Evolutionary conservation across 495 filamentous ascomycete genomes (phyloP).

Genomic region (Jackrogersella minutella): DNA sequence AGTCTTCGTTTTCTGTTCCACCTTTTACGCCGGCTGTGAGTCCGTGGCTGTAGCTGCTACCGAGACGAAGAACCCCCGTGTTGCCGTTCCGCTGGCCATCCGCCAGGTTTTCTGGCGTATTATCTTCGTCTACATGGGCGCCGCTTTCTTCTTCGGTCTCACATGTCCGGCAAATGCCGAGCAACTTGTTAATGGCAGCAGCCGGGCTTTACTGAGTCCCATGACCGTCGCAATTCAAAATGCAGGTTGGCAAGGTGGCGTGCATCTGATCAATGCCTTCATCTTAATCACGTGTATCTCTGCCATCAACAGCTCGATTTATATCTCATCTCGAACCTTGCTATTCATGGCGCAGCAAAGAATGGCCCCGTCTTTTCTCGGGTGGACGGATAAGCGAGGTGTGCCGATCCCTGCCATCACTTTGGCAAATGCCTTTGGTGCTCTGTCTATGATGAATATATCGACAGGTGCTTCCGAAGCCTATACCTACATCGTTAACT

Average conservation of each 20-base stretch:
- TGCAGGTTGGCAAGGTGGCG: constrained; percentile 61
- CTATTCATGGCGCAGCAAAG: constrained; percentile 70
- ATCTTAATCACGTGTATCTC: constrained; percentile 74
- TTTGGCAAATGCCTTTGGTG: constrained; percentile 69
- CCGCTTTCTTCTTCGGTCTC: constrained; percentile 75
- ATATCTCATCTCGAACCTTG: constrained; percentile 71
- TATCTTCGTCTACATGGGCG: constrained; percentile 76
- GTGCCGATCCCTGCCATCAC: constrained; percentile 71
- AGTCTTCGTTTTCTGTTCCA: constrained; percentile 70
- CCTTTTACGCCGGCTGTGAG: constrained; percentile 79
- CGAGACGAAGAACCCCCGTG: constrained; percentile 75
- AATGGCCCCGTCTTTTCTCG: constrained; percentile 72
- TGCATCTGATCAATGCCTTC: constrained; percentile 75
- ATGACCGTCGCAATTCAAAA: constrained; percentile 69
- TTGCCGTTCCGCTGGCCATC: constrained; percentile 74
- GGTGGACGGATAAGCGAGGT: constrained; percentile 67
- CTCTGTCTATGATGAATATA: constrained; percentile 72
- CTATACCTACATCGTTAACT: constrained; percentile 59
- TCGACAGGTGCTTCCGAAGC: constrained; percentile 65
- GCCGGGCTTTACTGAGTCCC: constrained; percentile 60
- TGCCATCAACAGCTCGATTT: constrained; percentile 74
- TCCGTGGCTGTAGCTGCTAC: constrained; percentile 77
- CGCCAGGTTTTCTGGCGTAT: constrained; percentile 80
- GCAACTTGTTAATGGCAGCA: constrained; percentile 57
- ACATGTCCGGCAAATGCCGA: constrained; percentile 60